Conservation (phyloP, 106 monocot species). For the Platanthera zijinensis region DNA sequence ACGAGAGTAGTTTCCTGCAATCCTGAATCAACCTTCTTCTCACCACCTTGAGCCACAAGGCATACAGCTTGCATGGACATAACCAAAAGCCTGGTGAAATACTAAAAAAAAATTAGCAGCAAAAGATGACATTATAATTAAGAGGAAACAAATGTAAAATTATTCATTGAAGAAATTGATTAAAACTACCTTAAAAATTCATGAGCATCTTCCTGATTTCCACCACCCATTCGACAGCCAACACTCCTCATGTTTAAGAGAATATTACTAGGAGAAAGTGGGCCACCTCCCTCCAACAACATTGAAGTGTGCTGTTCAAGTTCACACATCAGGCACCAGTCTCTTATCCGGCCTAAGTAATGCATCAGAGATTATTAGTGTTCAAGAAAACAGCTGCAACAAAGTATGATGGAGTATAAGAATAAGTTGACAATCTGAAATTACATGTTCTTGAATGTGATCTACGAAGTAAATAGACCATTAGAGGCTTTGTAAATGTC, state of each 20-base stretch:
- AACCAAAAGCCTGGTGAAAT: slow-evolving; percentile 57
- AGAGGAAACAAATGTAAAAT: too few relatives aligned
- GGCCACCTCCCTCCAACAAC: slow-evolving; percentile 55
- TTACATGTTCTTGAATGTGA: slow-evolving; percentile 85
- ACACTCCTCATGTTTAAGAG: slow-evolving; percentile 81
- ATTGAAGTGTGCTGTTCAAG: slow-evolving; percentile 78
- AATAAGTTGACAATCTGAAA: neutral
- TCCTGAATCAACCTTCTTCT: slow-evolving; percentile 61
- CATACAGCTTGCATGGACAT: slow-evolving; percentile 93
- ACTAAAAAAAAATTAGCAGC: neutral
- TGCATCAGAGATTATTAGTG: neutral
- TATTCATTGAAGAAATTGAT: neutral
- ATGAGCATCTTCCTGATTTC: slow-evolving; percentile 97
- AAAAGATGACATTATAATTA: neutral
- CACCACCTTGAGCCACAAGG: slow-evolving; percentile 75
- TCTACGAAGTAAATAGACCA: slow-evolving; percentile 72
- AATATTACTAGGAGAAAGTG: slow-evolving; percentile 65
- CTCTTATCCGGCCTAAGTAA: slow-evolving; percentile 47
- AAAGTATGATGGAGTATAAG: neutral
- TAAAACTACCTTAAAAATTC: slow-evolving; percentile 75
- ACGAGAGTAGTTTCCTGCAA: slow-evolving; percentile 93
- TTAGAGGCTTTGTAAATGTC: slow-evolving; percentile 85
- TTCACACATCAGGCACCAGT: slow-evolving; percentile 97
- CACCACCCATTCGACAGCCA: slow-evolving; percentile 81
- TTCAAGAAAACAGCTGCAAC: neutral